A percentile compares a stretch with the other conserved stretches of the same genome.
Conservation (phyloP, 2,329 filamentous ascomycete species). For the Cladosporium sp. region DNA sequence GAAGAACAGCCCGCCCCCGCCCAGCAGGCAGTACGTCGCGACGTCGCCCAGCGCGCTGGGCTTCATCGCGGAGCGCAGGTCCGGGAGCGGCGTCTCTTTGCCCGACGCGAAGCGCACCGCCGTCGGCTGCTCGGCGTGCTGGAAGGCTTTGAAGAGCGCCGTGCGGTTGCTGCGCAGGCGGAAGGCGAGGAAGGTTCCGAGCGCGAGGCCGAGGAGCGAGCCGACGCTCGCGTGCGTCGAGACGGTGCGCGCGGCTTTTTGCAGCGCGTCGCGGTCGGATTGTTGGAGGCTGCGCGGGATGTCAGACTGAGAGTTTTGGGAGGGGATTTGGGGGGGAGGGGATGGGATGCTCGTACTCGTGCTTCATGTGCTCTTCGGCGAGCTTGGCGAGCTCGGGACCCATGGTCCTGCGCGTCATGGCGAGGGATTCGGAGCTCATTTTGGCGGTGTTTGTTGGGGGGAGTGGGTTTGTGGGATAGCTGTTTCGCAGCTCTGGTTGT, state of each 20-base stretch:
- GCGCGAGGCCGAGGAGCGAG: constrained; percentile 52
- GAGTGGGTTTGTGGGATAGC: background rate
- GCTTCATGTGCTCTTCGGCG: constrained; percentile 53
- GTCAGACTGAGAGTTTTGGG: no score
- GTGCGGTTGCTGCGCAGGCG: constrained; percentile 50
- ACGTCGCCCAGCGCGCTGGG: constrained; percentile 55
- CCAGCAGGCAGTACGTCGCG: constrained; percentile 58
- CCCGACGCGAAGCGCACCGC: constrained; percentile 58
- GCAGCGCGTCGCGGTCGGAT: constrained; percentile 53
- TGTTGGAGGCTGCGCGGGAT: no score
- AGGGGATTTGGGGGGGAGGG: no score
- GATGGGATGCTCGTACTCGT: no score
- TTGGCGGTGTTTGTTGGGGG: constrained; percentile 4
- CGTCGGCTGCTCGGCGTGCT: constrained; percentile 55
- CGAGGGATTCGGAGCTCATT: constrained; percentile 43
- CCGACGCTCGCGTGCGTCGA: constrained; percentile 52
- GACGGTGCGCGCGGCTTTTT: constrained; percentile 50
- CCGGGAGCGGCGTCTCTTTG: constrained; percentile 54
- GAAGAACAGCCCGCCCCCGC: constrained; percentile 55
- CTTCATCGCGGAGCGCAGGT: constrained; percentile 52
- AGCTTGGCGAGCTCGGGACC: constrained; percentile 48
- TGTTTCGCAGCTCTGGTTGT: no score
- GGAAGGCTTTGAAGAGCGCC: constrained; percentile 57
- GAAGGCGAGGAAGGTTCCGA: constrained; percentile 54
- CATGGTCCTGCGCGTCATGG: constrained; percentile 41